Percentiles rank a stretch among this genome's conserved stretches.
phyloP scores from a whole-genome alignment of 495 filamentous ascomycete species.

The Lichina pygmaea region DNA sequence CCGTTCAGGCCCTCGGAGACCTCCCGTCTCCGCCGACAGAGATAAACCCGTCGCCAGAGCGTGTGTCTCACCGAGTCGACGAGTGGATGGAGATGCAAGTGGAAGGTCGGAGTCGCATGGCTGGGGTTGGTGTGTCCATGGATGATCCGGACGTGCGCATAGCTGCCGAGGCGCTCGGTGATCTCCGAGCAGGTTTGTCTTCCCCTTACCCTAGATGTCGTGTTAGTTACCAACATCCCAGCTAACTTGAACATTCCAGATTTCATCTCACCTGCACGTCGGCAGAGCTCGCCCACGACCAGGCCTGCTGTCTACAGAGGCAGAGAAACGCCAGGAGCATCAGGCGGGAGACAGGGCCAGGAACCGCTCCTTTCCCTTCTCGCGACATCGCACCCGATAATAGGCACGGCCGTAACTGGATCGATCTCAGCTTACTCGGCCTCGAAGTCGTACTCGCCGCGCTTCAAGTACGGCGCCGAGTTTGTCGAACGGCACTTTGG shows the following conservation, averaged over 20 bases:
- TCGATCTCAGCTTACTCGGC: conserved; percentile 57
- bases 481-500: conserved; percentile 63
- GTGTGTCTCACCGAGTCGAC: too few relatives aligned
- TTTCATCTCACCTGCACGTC: neutral
- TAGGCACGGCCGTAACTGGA: conserved; percentile 54
- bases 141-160: conserved; percentile 3
- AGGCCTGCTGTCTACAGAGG: neutral
- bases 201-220: neutral
- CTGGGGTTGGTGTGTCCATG: neutral
- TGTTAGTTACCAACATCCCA: neutral
- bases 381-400: conserved; percentile 49
- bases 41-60: too few relatives aligned
- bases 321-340: too few relatives aligned
- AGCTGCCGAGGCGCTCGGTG: conserved; percentile 1
- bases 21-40: too few relatives aligned
- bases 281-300: neutral
- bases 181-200: conserved; percentile 2
- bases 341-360: conserved; percentile 6
- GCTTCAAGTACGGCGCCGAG: conserved; percentile 59
- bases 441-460: conserved; percentile 67
- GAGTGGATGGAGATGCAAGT: too few relatives aligned
- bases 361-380: conserved; percentile 61
- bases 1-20: too few relatives aligned
- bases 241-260: neutral
- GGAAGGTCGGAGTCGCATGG: too few relatives aligned